Conservation (phyloP, 306 rosid genomes). For the Prosopis cineraria region DNA sequence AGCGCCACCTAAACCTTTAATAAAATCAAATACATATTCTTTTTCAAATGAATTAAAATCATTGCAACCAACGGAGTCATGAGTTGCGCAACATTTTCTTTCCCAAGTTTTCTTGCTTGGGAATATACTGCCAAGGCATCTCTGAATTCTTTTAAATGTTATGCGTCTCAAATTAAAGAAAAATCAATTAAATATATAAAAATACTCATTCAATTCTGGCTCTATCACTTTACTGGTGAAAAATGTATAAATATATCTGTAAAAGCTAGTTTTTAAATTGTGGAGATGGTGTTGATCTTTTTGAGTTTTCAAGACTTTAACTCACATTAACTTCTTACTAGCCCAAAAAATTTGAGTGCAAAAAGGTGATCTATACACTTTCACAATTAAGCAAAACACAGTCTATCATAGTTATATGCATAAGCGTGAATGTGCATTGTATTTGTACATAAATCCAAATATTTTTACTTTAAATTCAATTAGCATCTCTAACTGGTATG, state of each 20-base stretch:
- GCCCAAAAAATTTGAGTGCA: too few relatives aligned
- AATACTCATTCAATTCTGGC: too few relatives aligned
- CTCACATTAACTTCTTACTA: neutral
- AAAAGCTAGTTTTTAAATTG: neutral
- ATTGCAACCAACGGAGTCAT: neutral
- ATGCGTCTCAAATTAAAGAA: too few relatives aligned
- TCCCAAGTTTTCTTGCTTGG: neutral
- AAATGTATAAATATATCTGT: too few relatives aligned
- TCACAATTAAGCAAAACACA: too few relatives aligned
- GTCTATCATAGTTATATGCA: too few relatives aligned
- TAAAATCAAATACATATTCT: neutral
- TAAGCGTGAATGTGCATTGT: too few relatives aligned
- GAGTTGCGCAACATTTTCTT: neutral
- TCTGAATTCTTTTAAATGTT: too few relatives aligned
- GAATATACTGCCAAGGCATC: neutral
- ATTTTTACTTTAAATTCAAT: neutral
- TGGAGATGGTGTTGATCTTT: neutral
- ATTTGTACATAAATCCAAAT: neutral
- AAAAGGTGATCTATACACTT: too few relatives aligned
- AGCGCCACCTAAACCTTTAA: neutral
- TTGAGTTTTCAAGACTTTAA: neutral
- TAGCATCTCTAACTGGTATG: neutral
- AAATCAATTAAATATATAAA: too few relatives aligned
- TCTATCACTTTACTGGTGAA: too few relatives aligned
- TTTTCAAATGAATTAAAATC: slow-evolving; percentile 30